Evolutionary conservation across 176 grass and related monocot genomes (phyloP), one percentile per base, ranked within the genome.

Genomic region (Saccharum spontaneum): DNA sequence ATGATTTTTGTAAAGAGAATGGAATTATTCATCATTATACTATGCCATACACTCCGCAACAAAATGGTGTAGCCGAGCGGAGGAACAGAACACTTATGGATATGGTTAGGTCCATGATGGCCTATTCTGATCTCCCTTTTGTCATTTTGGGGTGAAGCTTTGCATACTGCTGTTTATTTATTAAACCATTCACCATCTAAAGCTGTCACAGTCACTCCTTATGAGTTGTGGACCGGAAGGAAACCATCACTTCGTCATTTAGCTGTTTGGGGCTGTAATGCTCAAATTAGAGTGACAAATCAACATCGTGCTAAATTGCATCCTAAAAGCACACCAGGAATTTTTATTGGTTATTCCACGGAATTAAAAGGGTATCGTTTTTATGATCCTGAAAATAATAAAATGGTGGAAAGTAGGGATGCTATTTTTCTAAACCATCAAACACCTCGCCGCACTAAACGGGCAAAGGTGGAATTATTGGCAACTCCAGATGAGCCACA

Each of bases 121-220:
- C 73, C 5, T 76, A 69, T 31, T 85, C 36, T n/a, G 36, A 85
- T 69, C 26, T 80, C 0, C 8, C 78, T 67, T 67, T 49, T 52
- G 1, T 37, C 28, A 9, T 68, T 80, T 52, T 52, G 40, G 24
- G 24, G 24, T 33, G 39, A 66, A 48, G 77, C 40, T 48, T 49
- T 49, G 7, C 17, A 67, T 67, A 80, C 15, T n/a, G 2, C 10
- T 67, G 10, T 48, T 24, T 80, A 48, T 67, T 67, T 79, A 79
- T 64, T 79, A 10, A 79, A 79, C 22, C n/a, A 59, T 59, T 77
- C 74, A 77, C 74, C 49, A 23, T 77, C 74, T 0, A 77, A 59
- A 59, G 50, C 0, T 23, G 17, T 77, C 17, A 59, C 33, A 8
- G 18, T 39, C 33, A 76, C 74, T 38, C 74, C 73, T 55, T 55